phyloP scores from a whole-genome alignment of 176 grass and related monocot species.

The Paspalum notatum region DNA sequence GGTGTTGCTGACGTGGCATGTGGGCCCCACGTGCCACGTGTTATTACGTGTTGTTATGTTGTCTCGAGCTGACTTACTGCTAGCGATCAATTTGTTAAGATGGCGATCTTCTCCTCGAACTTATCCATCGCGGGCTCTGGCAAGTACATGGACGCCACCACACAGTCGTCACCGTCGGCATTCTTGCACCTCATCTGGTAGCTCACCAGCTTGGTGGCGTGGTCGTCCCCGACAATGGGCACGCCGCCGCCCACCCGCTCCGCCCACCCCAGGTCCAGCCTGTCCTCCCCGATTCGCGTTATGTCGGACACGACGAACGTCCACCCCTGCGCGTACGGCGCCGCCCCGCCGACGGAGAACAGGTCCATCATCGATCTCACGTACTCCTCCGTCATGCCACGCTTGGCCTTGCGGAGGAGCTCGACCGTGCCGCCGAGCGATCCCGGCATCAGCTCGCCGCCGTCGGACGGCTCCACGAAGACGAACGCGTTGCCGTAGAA shows the following conservation, averaged over 20 bases:
- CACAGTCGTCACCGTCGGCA: background rate
- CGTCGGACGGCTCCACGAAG: background rate
- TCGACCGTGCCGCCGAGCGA: background rate
- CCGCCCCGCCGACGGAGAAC: background rate
- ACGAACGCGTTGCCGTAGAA: slow-evolving; percentile 7
- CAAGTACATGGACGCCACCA: slow-evolving; percentile 23
- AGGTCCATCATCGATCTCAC: background rate
- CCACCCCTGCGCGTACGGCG: background rate
- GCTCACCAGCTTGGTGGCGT: background rate
- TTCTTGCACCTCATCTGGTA: slow-evolving; percentile 12
- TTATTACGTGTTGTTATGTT: no score
- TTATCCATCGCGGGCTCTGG: background rate
- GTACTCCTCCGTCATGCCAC: background rate
- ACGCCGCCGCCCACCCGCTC: background rate
- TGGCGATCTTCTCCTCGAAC: background rate
- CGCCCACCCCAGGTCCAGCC: background rate
- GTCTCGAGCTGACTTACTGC: no score
- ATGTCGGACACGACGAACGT: background rate
- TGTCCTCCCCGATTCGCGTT: background rate
- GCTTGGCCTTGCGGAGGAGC: slow-evolving; percentile 11
- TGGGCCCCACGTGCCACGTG: no score
- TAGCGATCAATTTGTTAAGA: background rate
- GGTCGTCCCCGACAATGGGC: background rate
- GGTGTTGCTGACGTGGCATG: no score
- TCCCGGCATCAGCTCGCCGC: background rate